A percentile compares a stretch with the other conserved stretches of the same genome.
Evolutionary conservation across 1,284 basidiomycete genomes (phyloP).

Genomic region (Trichosporon sp.): DNA sequence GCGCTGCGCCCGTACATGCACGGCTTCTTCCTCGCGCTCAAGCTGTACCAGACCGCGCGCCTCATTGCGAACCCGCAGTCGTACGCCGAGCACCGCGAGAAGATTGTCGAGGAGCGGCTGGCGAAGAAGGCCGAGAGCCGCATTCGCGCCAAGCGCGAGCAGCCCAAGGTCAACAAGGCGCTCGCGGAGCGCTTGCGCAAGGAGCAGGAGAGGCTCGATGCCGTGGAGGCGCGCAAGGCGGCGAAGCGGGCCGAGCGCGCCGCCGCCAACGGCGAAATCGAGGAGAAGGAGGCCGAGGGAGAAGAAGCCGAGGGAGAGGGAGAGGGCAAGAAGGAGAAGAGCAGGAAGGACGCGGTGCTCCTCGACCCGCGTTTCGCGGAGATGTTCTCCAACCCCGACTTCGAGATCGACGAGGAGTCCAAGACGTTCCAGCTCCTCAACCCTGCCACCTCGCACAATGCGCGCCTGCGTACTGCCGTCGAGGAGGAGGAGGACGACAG

Average conservation of each 20-base stretch:
- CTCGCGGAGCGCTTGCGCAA: slow-evolving; percentile 82
- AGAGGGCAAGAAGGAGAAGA: slow-evolving; percentile 57
- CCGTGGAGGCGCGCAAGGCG: slow-evolving; percentile 66
- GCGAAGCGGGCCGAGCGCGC: slow-evolving; percentile 40
- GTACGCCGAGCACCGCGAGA: slow-evolving; percentile 91
- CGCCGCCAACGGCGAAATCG: slow-evolving; percentile 47
- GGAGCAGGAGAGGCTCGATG: slow-evolving; percentile 70
- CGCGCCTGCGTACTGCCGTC: slow-evolving; percentile 70
- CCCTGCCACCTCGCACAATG: slow-evolving; percentile 68
- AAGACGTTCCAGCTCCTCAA: slow-evolving; percentile 90
- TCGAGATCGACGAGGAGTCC: slow-evolving; percentile 83
- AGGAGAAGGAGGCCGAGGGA: slow-evolving; percentile 42
- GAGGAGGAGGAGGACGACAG: slow-evolving; percentile 88
- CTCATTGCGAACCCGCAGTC: slow-evolving; percentile 95
- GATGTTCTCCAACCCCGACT: slow-evolving; percentile 92
- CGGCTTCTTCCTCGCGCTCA: slow-evolving; percentile 95
- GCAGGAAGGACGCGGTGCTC: slow-evolving; percentile 64
- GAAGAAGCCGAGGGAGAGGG: slow-evolving; percentile 42
- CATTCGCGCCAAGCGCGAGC: slow-evolving; percentile 76
- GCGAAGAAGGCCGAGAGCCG: slow-evolving; percentile 90
- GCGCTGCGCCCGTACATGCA: slow-evolving; percentile 99
- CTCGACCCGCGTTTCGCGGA: slow-evolving; percentile 87
- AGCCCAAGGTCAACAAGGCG: slow-evolving; percentile 81
- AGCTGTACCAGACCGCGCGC: slow-evolving; percentile 92
- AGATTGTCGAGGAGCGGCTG: slow-evolving; percentile 81